phyloP scores from a whole-genome alignment of 192 early-diverging fungal genomes.

The Entomortierella chlamydospora region DNA sequence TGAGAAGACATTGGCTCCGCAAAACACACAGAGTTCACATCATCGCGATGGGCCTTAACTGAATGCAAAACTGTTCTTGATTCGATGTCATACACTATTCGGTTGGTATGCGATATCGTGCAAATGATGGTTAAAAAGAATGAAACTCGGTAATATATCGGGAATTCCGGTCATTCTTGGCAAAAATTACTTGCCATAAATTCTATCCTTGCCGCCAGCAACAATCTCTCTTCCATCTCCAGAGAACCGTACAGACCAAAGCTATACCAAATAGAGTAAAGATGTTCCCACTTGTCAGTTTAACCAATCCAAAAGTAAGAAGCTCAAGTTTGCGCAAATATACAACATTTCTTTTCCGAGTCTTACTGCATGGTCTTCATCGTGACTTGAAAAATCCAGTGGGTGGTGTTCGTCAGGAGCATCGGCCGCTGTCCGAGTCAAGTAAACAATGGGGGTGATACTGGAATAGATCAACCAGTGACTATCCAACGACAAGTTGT shows the following conservation, averaged over 20 bases:
- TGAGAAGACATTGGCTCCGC: conserved; percentile 63
- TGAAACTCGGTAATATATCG: too few relatives aligned
- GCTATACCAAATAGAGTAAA: conserved; percentile 14
- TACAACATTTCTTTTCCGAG: not conserved
- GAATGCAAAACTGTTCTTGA: conserved; percentile 59
- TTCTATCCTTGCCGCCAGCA: conserved; percentile 58
- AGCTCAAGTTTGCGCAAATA: not conserved
- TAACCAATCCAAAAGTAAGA: not conserved
- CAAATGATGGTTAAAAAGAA: too few relatives aligned
- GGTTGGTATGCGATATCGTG: not conserved
- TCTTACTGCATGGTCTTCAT: conserved; percentile 29
- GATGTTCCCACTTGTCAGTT: not conserved
- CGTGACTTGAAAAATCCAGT: conserved; percentile 54
- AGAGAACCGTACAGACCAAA: conserved; percentile 76
- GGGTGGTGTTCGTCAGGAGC: conserved; percentile 41
- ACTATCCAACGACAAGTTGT: conserved; percentile 57
- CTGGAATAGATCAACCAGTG: conserved; percentile 70
- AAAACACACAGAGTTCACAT: conserved; percentile 76
- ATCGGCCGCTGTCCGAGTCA: conserved; percentile 58
- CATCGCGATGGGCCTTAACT: conserved; percentile 66
- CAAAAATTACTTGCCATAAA: conserved; percentile 28
- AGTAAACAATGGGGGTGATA: conserved; percentile 68
- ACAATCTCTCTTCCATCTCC: conserved; percentile 71
- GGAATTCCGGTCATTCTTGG: too few relatives aligned
- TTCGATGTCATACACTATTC: conserved; percentile 70